A percentile compares a stretch with the other conserved stretches of the same genome.
These are phyloP conservation scores for Cichorium intybus DNA, from an alignment of 140 eudicot genomes.

Conservation along the genomic window DNA sequence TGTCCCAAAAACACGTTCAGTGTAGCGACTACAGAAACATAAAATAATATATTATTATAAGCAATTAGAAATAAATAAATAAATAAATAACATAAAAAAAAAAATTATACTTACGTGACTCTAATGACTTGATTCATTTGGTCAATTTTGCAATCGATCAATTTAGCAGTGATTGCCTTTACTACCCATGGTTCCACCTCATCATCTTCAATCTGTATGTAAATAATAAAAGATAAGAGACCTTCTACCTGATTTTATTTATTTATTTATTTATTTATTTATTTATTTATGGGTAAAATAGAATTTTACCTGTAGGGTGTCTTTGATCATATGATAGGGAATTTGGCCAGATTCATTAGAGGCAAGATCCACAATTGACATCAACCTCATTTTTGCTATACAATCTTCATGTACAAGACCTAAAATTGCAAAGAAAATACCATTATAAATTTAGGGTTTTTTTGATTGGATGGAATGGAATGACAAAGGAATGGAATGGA, in stretches of 20 bases:
- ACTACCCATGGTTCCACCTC: conserved; percentile 93
- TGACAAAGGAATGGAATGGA: too few relatives aligned
- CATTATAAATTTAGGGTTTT: background rate
- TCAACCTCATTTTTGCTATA: conserved; percentile 77
- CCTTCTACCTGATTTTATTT: background rate
- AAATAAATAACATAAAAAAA: background rate
- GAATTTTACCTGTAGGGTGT: conserved; percentile 63
- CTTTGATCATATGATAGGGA: conserved; percentile 63
- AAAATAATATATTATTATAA: background rate
- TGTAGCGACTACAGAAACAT: conserved; percentile 50
- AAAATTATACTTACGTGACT: conserved; percentile 49
- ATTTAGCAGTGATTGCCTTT: conserved; percentile 75
- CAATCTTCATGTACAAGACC: conserved; percentile 94
- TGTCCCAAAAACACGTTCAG: conserved; percentile 76
- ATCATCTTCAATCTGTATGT: conserved; percentile 56
- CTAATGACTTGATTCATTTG: conserved; percentile 79
- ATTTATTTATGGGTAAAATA: too few relatives aligned
- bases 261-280: background rate
- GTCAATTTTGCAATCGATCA: conserved; percentile 84
- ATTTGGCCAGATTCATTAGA: conserved; percentile 61
- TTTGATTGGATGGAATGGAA: too few relatives aligned
- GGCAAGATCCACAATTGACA: conserved; percentile 85
- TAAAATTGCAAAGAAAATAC: conserved; percentile 28
- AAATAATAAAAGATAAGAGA: background rate
- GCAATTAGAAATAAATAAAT: background rate